Evolutionary conservation across 768 basidiomycete genomes (phyloP), one percentile per base, ranked within the genome.

Genomic region (Boletus rex-veris): DNA sequence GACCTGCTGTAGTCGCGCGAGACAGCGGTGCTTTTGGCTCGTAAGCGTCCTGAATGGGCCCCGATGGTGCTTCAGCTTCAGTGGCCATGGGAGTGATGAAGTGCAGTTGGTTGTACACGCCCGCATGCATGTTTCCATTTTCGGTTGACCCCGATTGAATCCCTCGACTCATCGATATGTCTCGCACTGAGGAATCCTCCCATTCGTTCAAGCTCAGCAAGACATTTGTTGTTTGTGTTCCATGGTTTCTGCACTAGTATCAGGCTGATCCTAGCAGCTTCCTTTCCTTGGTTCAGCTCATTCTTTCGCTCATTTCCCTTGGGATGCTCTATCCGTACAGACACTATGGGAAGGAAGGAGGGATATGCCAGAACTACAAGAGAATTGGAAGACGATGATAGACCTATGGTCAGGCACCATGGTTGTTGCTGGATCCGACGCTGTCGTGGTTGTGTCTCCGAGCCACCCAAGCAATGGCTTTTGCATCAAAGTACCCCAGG

Each of bases 1-100:
- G 72, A 45, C 81, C 85, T 31, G 80, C 71, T 3, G 72, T 73
- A 7, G 83, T 74, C 26, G 85, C 83, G 61, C 82, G 80, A 52
- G 77, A 67, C 18, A 87, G 63, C 6, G 83, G 66, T 16, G 81
- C 73, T 60, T 82, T 86, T 33, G 80, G 76, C 42, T 81, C 74
- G 59, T 76, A 80, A 33, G 53, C 52, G 28, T 47, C 59, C 52
- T 58, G 60, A 36, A 55, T 52, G 50, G 55, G 53, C 31, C 53
- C 50, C 48, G 59, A 50, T 18, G 58, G 43, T 54, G 28, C 28
- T 28, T 28, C 28, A 28, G 53, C 21, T 51, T 53, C 59, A 47
- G 70, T 53, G 37, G 64, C 19, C 65, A 72, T 63, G 58, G 46
- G 28, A 44, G 48, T 55, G 50, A 40, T 35, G 54, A 52, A 48